Percentiles rank a stretch among this genome's conserved stretches.
These are phyloP conservation scores for Hygrocybe punicea DNA, from an alignment of 768 basidiomycete species.

Conservation along the genomic window DNA sequence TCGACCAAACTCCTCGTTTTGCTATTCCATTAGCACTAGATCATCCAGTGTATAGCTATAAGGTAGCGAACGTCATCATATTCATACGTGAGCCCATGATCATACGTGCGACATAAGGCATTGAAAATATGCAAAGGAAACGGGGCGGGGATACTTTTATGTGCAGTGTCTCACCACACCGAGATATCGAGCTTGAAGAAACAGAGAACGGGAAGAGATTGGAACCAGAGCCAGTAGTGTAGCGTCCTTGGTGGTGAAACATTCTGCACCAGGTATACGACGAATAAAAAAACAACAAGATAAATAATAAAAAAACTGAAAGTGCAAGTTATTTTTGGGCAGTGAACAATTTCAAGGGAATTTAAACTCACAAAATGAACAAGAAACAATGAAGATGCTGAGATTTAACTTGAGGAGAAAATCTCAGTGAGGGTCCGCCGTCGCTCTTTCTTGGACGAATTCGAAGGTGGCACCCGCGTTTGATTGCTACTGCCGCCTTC, in stretches of 20 bases:
- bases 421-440: conserved; percentile 9
- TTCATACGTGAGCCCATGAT: not conserved
- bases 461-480: not conserved
- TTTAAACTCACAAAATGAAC: not conserved
- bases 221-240: not conserved
- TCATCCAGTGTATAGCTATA: not conserved
- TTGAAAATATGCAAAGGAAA: not conserved
- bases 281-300: not conserved
- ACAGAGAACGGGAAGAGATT: not conserved
- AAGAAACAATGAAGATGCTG: not conserved
- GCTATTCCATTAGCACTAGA: not conserved
- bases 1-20: not conserved
- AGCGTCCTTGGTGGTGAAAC: too few species aligned
- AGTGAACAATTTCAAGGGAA: not conserved
- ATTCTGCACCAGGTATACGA: too few species aligned
- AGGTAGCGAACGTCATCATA: conserved; percentile 1
- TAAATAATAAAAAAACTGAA: not conserved
- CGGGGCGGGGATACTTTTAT: not conserved
- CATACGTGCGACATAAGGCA: conserved; percentile 1
- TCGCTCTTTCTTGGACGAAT: not conserved
- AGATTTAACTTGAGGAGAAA: conserved; percentile 1
- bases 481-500: not conserved
- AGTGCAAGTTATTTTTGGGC: not conserved
- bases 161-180: not conserved
- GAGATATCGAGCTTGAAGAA: not conserved